Percentiles rank a stretch among this genome's conserved stretches.
Evolutionary conservation across 2,329 filamentous ascomycete genomes (phyloP).

Genomic region (Periconia macrospinosa): DNA sequence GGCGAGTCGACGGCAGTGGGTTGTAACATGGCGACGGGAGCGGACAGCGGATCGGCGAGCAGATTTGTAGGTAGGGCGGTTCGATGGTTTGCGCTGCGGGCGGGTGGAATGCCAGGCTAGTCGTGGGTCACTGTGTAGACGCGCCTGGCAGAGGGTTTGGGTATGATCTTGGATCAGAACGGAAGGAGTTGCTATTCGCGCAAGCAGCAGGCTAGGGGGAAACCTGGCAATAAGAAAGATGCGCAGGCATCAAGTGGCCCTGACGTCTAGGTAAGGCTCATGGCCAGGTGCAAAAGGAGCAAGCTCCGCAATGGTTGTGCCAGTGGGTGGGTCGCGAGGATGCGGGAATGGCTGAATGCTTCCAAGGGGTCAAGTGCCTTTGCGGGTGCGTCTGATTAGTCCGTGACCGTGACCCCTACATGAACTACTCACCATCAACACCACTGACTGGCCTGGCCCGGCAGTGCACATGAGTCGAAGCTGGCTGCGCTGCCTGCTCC

Average conservation of each 20-base stretch:
- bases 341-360: conserved; percentile 33
- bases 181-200: conserved; percentile 10
- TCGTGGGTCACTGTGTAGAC: background rate
- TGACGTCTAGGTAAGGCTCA: conserved; percentile 20
- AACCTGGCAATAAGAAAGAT: conserved; percentile 26
- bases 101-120: background rate
- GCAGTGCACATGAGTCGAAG: background rate
- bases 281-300: conserved; percentile 12
- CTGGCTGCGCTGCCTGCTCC: conserved; percentile 1
- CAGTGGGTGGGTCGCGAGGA: conserved; percentile 13
- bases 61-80: conserved; percentile 12
- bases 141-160: conserved; percentile 1
- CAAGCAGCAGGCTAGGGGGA: conserved; percentile 17
- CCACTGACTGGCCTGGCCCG: background rate
- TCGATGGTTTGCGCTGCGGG: conserved; percentile 2
- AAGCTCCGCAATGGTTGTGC: conserved; percentile 2
- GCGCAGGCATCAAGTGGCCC: conserved; percentile 5
- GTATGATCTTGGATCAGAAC: background rate
- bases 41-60: conserved; percentile 5
- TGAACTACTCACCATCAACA: too few relatives aligned
- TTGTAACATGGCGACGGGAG: conserved; percentile 26
- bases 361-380: conserved; percentile 12
- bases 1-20: conserved; percentile 27
- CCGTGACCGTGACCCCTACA: background rate
- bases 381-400: background rate